A percentile compares a stretch with the other conserved stretches of the same genome.
phyloP scores from a whole-genome alignment of 345 rosid genomes.

The Pistacia integerrima region DNA sequence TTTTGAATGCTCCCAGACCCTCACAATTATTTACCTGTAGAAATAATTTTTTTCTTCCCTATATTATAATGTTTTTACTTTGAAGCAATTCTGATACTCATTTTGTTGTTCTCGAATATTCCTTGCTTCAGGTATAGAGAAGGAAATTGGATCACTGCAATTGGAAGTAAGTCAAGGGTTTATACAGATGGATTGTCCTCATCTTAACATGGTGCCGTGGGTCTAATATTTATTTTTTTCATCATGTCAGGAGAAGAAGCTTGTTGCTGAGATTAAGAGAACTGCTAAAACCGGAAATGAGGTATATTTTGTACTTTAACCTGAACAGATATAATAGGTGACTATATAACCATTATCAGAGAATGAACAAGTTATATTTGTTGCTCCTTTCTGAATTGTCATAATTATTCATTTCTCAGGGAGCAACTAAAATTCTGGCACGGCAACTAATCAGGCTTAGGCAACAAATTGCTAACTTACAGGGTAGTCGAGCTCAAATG shows the following conservation, averaged over 20 bases:
- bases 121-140: slow-evolving; percentile 71
- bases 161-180: slow-evolving; percentile 59
- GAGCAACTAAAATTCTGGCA: slow-evolving; percentile 85
- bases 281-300: slow-evolving; percentile 95
- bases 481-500: slow-evolving; percentile 97
- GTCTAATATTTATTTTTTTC: slow-evolving; percentile 23
- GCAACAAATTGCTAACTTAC: slow-evolving; percentile 87
- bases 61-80: not conserved
- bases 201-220: not conserved
- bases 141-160: slow-evolving; percentile 83
- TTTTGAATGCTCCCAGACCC: not conserved
- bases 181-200: slow-evolving; percentile 2
- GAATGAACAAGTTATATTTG: slow-evolving; percentile 6
- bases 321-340: slow-evolving; percentile 9
- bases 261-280: slow-evolving; percentile 88
- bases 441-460: slow-evolving; percentile 85
- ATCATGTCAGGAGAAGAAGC: slow-evolving; percentile 79
- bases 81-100: slow-evolving; percentile 7
- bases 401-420: slow-evolving; percentile 41
- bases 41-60: not conserved
- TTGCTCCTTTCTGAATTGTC: not conserved
- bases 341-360: not conserved
- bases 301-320: slow-evolving; percentile 35
- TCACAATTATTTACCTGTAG: not conserved
- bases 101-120: slow-evolving; percentile 19